A percentile compares a stretch with the other conserved stretches of the same genome.
Evolutionary conservation across 2,329 filamentous ascomycete species (phyloP).

Genomic region (Curvularia sp.): DNA sequence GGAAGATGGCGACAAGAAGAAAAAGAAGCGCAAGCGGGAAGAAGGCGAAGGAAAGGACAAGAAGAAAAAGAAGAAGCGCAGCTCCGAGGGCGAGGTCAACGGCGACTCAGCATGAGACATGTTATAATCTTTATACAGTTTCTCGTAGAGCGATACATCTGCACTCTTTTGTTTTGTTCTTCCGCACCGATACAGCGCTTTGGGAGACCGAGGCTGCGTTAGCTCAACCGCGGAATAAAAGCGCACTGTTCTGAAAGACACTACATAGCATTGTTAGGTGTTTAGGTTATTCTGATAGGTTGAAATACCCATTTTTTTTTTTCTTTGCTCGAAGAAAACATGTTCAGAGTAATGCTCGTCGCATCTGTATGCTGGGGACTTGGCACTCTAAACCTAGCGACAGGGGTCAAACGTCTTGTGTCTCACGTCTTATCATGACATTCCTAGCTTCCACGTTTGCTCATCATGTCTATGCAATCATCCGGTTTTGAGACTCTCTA

Average conservation of each 20-base stretch:
- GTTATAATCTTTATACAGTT: background rate
- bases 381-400: constrained; percentile 23
- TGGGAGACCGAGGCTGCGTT: background rate
- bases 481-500: background rate
- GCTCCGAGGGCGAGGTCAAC: constrained; percentile 37
- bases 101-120: constrained; percentile 32
- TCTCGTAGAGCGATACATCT: background rate
- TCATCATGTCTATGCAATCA: background rate
- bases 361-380: constrained; percentile 19
- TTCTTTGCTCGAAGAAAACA: constrained; percentile 6
- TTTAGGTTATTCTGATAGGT: constrained; percentile 32
- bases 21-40: constrained; percentile 54
- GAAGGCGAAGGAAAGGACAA: constrained; percentile 61
- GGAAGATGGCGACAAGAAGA: constrained; percentile 68
- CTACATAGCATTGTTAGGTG: constrained; percentile 32
- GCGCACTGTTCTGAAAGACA: constrained; percentile 4
- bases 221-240: background rate
- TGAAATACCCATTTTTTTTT: constrained; percentile 28
- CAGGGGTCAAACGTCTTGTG: constrained; percentile 24
- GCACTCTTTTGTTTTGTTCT: background rate
- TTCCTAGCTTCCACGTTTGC: background rate
- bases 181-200: background rate
- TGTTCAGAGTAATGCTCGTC: background rate
- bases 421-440: constrained; percentile 24
- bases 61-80: constrained; percentile 51